These are phyloP conservation scores for Cnidoscolus chayamansa DNA, from an alignment of 441 rosid species.

Conservation along the genomic window DNA sequence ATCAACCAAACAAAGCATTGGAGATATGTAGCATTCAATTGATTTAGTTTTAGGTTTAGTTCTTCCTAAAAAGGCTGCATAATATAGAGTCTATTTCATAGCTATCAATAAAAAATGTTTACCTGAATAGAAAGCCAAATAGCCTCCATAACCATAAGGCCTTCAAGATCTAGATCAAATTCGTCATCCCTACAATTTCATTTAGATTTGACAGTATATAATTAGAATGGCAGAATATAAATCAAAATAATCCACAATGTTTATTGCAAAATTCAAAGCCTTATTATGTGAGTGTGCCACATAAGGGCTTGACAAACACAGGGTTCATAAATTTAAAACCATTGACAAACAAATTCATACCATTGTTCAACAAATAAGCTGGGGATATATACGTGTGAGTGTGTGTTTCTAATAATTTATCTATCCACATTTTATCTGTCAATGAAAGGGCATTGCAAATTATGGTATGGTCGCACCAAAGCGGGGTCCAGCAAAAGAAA, in stretches of 20 bases:
- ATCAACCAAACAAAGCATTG: too few relatives aligned
- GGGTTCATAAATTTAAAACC: not conserved
- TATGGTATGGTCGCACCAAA: not conserved
- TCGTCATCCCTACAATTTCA: constrained; percentile 67
- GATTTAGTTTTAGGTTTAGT: too few relatives aligned
- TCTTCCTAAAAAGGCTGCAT: too few relatives aligned
- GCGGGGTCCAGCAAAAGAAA: not conserved
- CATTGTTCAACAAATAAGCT: not conserved
- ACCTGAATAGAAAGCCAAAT: constrained; percentile 98
- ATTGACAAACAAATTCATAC: not conserved
- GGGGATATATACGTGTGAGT: not conserved
- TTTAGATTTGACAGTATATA: constrained; percentile 7
- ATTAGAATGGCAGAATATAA: constrained; percentile 6
- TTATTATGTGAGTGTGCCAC: not conserved
- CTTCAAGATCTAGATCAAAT: constrained; percentile 90
- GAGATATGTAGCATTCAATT: too few relatives aligned
- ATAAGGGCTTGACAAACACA: not conserved
- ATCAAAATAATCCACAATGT: constrained; percentile 9
- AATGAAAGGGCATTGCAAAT: not conserved
- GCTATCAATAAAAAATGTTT: constrained; percentile 3
- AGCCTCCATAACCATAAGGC: constrained; percentile 95
- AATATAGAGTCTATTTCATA: constrained; percentile 3
- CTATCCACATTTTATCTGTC: not conserved
- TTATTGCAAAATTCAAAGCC: not conserved
- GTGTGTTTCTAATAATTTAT: not conserved